Percentiles rank a stretch among this genome's conserved stretches.
Evolutionary conservation across 2,329 filamentous ascomycete genomes (phyloP).

Genomic region (Trematosphaeria pertusa): DNA sequence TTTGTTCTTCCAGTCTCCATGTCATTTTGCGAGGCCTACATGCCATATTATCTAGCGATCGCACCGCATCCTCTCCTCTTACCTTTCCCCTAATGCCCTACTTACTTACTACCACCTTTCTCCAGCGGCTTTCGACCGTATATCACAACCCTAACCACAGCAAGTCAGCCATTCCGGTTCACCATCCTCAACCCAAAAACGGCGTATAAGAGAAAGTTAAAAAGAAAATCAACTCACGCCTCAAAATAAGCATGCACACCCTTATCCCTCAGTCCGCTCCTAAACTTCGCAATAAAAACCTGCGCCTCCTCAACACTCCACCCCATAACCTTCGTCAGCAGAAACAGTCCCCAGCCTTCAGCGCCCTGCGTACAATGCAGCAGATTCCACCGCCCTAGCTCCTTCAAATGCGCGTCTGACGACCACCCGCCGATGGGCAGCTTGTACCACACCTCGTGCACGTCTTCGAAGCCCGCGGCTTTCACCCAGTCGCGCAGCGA

Average conservation of each 20-base stretch:
- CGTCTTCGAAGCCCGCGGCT: slow-evolving; percentile 34
- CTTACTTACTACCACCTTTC: no score
- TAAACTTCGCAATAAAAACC: slow-evolving; percentile 47
- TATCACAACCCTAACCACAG: slow-evolving; percentile 23
- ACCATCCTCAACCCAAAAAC: no score
- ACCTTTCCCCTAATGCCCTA: no score
- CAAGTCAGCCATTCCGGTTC: no score
- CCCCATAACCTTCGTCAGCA: slow-evolving; percentile 36
- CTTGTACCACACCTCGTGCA: slow-evolving; percentile 36
- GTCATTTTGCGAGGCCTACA: no score
- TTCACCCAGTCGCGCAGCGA: slow-evolving; percentile 34
- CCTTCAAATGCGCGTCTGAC: slow-evolving; percentile 37
- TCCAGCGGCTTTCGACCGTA: slow-evolving; percentile 24
- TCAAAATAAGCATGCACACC: slow-evolving; percentile 42
- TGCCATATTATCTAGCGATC: no score
- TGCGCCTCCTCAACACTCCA: slow-evolving; percentile 53
- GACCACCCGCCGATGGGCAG: slow-evolving; percentile 39
- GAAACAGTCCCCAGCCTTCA: slow-evolving; percentile 36
- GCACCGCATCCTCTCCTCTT: no score
- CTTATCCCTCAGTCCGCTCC: slow-evolving; percentile 38
- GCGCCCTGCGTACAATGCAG: slow-evolving; percentile 36
- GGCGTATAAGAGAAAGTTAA: neutral
- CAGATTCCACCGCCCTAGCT: slow-evolving; percentile 42
- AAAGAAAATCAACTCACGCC: slow-evolving; percentile 10
- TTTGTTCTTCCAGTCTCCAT: no score